Percentiles rank a stretch among this genome's conserved stretches.
Conservation (phyloP, 2,329 filamentous ascomycete genomes). For the Tetracladium maxilliforme region DNA sequence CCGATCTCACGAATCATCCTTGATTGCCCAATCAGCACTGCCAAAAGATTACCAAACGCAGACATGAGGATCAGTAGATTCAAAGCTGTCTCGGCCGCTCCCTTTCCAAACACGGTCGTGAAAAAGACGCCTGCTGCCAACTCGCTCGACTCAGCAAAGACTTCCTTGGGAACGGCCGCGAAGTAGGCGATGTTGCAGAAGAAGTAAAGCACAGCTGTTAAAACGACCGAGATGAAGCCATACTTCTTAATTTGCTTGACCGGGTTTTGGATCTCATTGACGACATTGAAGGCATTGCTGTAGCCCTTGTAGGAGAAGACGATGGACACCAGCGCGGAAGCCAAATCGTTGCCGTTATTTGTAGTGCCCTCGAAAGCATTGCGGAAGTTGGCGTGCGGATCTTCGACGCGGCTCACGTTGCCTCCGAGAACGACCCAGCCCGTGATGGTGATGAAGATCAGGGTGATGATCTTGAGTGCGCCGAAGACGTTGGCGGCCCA, state of each 20-base stretch:
- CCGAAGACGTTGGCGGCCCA: conserved; percentile 41
- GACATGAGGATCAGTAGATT: conserved; percentile 42
- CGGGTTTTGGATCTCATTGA: conserved; percentile 45
- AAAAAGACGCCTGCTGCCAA: conserved; percentile 45
- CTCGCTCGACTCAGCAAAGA: conserved; percentile 35
- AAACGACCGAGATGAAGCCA: conserved; percentile 30
- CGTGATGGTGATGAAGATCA: conserved; percentile 46
- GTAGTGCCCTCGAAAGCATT: conserved; percentile 35
- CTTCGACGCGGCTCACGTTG: conserved; percentile 26
- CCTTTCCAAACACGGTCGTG: conserved; percentile 35
- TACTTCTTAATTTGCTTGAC: conserved; percentile 35
- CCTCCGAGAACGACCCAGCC: conserved; percentile 49
- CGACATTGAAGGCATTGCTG: conserved; percentile 44
- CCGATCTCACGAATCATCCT: conserved; percentile 46
- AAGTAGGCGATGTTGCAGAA: conserved; percentile 48
- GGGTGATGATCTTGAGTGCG: conserved; percentile 40
- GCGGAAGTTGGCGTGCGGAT: conserved; percentile 38
- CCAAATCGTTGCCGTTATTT: conserved; percentile 29
- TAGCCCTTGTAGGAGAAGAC: conserved; percentile 43
- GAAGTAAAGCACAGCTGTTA: conserved; percentile 39
- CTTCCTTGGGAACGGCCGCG: conserved; percentile 34
- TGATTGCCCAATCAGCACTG: conserved; percentile 36
- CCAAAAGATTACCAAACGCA: conserved; percentile 43
- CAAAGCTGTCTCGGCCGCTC: conserved; percentile 31
- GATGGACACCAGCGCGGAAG: conserved; percentile 42